Conservation (phyloP, 73 alveolate genomes). For the Durusdinium trenchii region DNA sequence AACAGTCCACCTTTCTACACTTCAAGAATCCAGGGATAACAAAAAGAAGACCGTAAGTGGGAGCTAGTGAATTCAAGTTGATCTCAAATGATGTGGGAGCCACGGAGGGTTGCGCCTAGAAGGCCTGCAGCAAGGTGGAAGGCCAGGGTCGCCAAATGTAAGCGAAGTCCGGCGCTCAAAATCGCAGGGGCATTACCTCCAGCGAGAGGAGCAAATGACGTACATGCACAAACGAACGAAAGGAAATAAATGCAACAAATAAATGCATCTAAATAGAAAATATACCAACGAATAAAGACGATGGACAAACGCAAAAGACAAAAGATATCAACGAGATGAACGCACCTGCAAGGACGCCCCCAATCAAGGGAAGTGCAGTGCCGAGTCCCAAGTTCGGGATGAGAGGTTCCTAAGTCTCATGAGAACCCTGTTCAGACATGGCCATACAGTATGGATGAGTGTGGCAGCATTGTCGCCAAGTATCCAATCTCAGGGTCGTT, state of each 20-base stretch:
- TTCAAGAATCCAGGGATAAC: neutral
- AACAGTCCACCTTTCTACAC: too few relatives aligned
- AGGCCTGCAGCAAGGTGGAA: slow-evolving; percentile 42
- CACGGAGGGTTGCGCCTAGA: neutral
- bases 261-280: too few relatives aligned
- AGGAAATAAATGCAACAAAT: too few relatives aligned
- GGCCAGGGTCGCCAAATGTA: slow-evolving; percentile 8
- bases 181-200: slow-evolving; percentile 61
- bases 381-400: slow-evolving; percentile 86
- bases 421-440: neutral
- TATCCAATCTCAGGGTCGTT: slow-evolving; percentile 34
- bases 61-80: too few relatives aligned
- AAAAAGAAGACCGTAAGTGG: too few relatives aligned
- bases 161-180: slow-evolving; percentile 38
- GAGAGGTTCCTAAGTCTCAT: slow-evolving; percentile 26
- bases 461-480: neutral
- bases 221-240: too few relatives aligned
- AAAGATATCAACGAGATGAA: neutral
- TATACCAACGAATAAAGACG: neutral
- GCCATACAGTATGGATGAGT: neutral
- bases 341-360: slow-evolving; percentile 62
- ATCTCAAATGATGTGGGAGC: too few relatives aligned
- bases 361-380: slow-evolving; percentile 54
- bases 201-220: too few relatives aligned
- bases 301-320: neutral